Evolutionary conservation across 371 early-diverging fungal species (phyloP), one percentile per base, ranked within the genome.

Genomic region (Conidiobolus incongruus): DNA sequence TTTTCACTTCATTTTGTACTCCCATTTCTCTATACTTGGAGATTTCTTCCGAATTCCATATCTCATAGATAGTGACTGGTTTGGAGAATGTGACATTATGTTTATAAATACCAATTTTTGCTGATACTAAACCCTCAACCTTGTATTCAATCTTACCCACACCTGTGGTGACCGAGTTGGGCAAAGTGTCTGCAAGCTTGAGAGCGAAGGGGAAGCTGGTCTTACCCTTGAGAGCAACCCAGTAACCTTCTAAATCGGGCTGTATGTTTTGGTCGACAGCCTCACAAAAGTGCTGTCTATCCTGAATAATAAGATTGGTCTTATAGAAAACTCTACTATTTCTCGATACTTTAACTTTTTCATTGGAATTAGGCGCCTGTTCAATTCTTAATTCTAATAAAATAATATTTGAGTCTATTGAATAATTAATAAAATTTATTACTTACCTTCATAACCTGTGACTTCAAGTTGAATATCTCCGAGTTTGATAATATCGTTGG

Each of bases 21-120:
- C 54, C 52, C 35, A 45, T 50, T 19, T 23, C 40, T 7, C 58
- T 50, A 2, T 54, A 54, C 34, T 31, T 40, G 1, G 46, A 38
- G 23, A 58, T 48, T 32, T 58, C 58, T 19, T 52, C 52, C 4
- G 54, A 47, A 2, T 54, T 50, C 58, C 58, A 58, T 7, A 52
- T 49, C 38, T 58, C 58, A 20, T 54, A 54, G 19, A 58, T 54
- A 16, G 45, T 49, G 11, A 52, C 54, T n/a, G 48, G 48, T 0
- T 55, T 47, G 0, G 52, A 37, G 17, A 51, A 51, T 15, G 53
- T 50, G 29, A 53, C 46, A 12, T 47, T 37, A 34, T 56, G 54
- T 28, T 53, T 56, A 22, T 29, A 38, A 1, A 49, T 51, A 28
- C 51, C 47, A 17, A 49, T 41, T 31, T 56, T 56, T 37, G 1